phyloP scores from a whole-genome alignment of 371 early-diverging fungal genomes.

The Rhizopus stolonifer region DNA sequence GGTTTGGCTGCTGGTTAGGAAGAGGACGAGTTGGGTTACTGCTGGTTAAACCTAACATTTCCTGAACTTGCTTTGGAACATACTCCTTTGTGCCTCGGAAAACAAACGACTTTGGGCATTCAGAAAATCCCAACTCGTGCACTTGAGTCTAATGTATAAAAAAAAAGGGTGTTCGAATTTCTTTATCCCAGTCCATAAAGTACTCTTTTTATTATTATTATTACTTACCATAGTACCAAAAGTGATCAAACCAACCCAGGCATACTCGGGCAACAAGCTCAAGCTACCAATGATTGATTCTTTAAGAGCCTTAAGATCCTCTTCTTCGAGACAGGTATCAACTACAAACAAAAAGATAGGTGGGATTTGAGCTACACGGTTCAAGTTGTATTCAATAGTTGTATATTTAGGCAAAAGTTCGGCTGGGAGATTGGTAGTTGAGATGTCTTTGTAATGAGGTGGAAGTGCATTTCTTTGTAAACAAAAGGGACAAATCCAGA shows the following conservation, averaged over 20 bases:
- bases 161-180: not conserved
- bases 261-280: conserved; percentile 90
- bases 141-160: conserved; percentile 70
- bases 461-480: conserved; percentile 97
- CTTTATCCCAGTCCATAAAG: no score
- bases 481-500: conserved; percentile 99
- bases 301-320: conserved; percentile 95
- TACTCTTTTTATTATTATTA: not conserved
- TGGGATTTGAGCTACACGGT: conserved; percentile 78
- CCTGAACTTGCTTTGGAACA: conserved; percentile 90
- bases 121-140: conserved; percentile 92
- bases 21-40: conserved; percentile 54
- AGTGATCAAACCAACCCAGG: conserved; percentile 96
- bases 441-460: conserved; percentile 98
- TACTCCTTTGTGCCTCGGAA: conserved; percentile 99
- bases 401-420: conserved; percentile 94
- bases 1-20: conserved; percentile 47
- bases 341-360: conserved; percentile 98
- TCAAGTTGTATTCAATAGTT: conserved; percentile 96
- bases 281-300: conserved; percentile 90
- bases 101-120: conserved; percentile 96
- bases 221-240: conserved; percentile 96
- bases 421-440: conserved; percentile 93
- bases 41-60: conserved; percentile 83
- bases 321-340: conserved; percentile 96